Evolutionary conservation across 805 yeast genomes (phyloP).

Genomic region (Starmerella bombicola): DNA sequence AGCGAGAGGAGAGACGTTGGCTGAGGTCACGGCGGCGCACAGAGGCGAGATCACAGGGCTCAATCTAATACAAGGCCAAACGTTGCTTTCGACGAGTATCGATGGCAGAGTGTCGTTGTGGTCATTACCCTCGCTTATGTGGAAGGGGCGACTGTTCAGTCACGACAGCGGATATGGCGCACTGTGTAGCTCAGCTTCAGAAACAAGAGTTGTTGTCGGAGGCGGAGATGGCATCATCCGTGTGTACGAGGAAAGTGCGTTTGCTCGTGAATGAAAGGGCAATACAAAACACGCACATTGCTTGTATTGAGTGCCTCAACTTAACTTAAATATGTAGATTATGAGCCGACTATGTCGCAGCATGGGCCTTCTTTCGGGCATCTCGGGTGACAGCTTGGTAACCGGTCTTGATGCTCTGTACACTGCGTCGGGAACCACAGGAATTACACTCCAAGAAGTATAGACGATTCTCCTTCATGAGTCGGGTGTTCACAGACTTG

Average conservation of each 20-base stretch:
- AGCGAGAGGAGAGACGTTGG: constrained; percentile 16
- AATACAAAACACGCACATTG: background rate
- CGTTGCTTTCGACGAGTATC: constrained; percentile 19
- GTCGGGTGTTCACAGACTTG: constrained; percentile 91
- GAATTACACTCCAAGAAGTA: constrained; percentile 96
- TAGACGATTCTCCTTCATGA: constrained; percentile 94
- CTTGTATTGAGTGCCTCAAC: background rate
- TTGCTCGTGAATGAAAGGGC: too few relatives aligned
- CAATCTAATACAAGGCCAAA: background rate
- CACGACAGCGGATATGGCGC: constrained; percentile 24
- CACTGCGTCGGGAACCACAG: constrained; percentile 96
- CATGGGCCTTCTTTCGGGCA: constrained; percentile 21
- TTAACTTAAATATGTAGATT: background rate
- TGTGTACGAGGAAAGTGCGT: constrained; percentile 17
- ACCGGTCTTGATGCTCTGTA: constrained; percentile 95
- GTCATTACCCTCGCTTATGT: constrained; percentile 19
- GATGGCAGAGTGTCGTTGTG: constrained; percentile 25
- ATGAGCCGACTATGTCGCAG: constrained; percentile 7
- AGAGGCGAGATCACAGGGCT: constrained; percentile 17
- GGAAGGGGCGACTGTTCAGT: constrained; percentile 22
- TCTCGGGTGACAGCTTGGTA: constrained; percentile 66
- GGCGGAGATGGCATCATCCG: constrained; percentile 23
- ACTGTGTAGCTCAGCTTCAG: constrained; percentile 10
- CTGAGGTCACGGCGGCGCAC: constrained; percentile 22
- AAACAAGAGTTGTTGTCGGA: constrained; percentile 13